Evolutionary conservation across 2,329 filamentous ascomycete genomes (phyloP).

Genomic region (Samsoniella hepiali): DNA sequence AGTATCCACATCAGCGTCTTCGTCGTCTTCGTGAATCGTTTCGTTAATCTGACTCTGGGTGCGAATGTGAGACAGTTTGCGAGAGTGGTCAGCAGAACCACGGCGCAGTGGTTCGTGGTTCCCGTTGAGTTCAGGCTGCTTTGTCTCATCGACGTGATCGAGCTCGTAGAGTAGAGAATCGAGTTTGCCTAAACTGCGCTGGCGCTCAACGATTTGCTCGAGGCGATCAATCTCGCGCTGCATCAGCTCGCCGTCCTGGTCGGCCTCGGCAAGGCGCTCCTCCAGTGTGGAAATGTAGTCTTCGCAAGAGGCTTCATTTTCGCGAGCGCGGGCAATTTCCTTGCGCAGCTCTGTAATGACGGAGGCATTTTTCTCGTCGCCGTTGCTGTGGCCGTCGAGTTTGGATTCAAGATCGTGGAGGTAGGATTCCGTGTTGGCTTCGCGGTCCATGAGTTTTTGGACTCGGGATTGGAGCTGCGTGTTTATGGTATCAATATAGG

Average conservation of each 20-base stretch:
- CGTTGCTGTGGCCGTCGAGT: slow-evolving; percentile 83
- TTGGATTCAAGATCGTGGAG: slow-evolving; percentile 87
- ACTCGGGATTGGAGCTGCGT: slow-evolving; percentile 82
- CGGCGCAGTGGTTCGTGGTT: slow-evolving; percentile 40
- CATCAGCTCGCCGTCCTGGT: slow-evolving; percentile 95
- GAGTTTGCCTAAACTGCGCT: slow-evolving; percentile 89
- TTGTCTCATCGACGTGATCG: slow-evolving; percentile 67
- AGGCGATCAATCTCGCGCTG: slow-evolving; percentile 91
- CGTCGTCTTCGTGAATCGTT: slow-evolving; percentile 52
- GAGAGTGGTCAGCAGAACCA: slow-evolving; percentile 48
- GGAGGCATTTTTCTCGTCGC: slow-evolving; percentile 87
- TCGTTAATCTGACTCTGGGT: slow-evolving; percentile 53
- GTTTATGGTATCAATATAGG: slow-evolving; percentile 90
- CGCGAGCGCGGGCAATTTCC: slow-evolving; percentile 80
- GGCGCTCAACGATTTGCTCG: slow-evolving; percentile 92
- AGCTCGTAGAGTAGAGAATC: slow-evolving; percentile 90
- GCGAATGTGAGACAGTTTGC: slow-evolving; percentile 46
- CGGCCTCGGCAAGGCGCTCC: slow-evolving; percentile 89
- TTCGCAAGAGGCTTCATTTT: slow-evolving; percentile 86
- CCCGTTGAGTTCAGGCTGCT: slow-evolving; percentile 34
- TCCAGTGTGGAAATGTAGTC: slow-evolving; percentile 97
- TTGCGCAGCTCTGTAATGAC: slow-evolving; percentile 86
- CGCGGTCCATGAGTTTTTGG: slow-evolving; percentile 90
- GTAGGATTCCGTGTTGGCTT: slow-evolving; percentile 88
- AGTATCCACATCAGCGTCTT: slow-evolving; percentile 40